Evolutionary conservation across 768 basidiomycete species (phyloP), one percentile per base, ranked within the genome.

Genomic region (Boletus tomentosulus): DNA sequence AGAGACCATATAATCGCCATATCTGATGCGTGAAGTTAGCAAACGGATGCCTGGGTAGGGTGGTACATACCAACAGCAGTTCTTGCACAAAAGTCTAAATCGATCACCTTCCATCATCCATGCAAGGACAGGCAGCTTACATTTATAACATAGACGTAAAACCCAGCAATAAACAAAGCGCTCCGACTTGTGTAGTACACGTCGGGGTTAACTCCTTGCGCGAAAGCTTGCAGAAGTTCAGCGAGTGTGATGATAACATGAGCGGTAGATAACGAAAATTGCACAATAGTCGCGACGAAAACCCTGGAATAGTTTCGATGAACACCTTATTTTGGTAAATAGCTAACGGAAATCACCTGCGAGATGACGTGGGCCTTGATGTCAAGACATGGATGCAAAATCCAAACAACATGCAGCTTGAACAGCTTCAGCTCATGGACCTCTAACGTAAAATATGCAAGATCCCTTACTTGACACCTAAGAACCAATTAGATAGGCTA

Each of bases 1-100:
- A 63, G 12, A 63, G 50, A n/a, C 60, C 45, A 35, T 62, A 56
- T 43, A 64, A 51, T 30, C 60, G 61, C 63, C 62, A 64, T 33
- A 64, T 64, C 62, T 64, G 28, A 57, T 10, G 8, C 10, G 30
- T 24, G 11, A 6, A n/a, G 46, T 52, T 12, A 51, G 43, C 6
- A 45, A 15, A 39, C 28, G 33, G 4, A 51, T 11, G 15, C 33
- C 38, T 22, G 3, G n/a, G 13, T 12, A 46, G 35, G 6, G 22
- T 31, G 27, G 22, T 7, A 46, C 57, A 13, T 27, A 27, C 27
- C 6, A 30, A 30, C 10, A 30, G 30, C 8, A 30, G 6, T 35
- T 63, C 62, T 50, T 63, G 62, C 13, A 52, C 43, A 41, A 55
- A 60, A 11, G 54, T 54, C 62, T 63, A 41, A 4, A 43, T 15